A percentile compares a stretch with the other conserved stretches of the same genome.
These are phyloP conservation scores for Wickerhamomyces rabaulensis DNA, from an alignment of 805 yeast species.

Conservation along the genomic window DNA sequence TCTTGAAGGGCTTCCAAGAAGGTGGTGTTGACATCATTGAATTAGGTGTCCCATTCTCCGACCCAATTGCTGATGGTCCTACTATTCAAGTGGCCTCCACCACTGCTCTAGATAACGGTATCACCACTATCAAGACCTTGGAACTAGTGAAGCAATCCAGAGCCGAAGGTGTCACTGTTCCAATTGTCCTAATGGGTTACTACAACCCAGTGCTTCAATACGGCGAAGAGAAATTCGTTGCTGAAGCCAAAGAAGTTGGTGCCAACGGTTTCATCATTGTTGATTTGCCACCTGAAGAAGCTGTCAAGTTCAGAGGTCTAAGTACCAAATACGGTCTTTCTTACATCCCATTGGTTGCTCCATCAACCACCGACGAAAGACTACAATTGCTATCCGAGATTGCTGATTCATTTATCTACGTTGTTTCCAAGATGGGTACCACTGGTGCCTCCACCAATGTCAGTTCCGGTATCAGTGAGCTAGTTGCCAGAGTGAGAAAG, in stretches of 20 bases:
- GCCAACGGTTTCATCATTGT: constrained; percentile 94
- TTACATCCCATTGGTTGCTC: constrained; percentile 93
- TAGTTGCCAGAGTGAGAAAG: constrained; percentile 71
- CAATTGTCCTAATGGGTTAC: constrained; percentile 94
- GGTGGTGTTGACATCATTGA: constrained; percentile 97
- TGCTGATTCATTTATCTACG: constrained; percentile 94
- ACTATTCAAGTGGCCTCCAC: constrained; percentile 88
- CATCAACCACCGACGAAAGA: constrained; percentile 91
- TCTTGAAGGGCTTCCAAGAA: constrained; percentile 80
- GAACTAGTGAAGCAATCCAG: constrained; percentile 75
- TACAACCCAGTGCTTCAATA: constrained; percentile 88
- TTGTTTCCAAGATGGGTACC: constrained; percentile 96
- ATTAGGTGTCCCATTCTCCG: constrained; percentile 93
- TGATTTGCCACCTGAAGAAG: constrained; percentile 98
- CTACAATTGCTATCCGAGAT: constrained; percentile 70
- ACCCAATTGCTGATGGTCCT: constrained; percentile 99
- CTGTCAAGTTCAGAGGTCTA: constrained; percentile 72
- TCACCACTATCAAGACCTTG: constrained; percentile 63
- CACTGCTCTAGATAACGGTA: constrained; percentile 77
- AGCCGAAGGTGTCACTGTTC: constrained; percentile 76
- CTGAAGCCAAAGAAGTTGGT: constrained; percentile 80
- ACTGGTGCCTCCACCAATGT: constrained; percentile 83
- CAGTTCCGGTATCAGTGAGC: constrained; percentile 53
- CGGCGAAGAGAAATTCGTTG: constrained; percentile 81
- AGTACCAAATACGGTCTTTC: constrained; percentile 68